Percentiles rank a stretch among this genome's conserved stretches.
Conservation (phyloP, 176 grass and related monocot species). For the Hsuehochloa calcarea region DNA sequence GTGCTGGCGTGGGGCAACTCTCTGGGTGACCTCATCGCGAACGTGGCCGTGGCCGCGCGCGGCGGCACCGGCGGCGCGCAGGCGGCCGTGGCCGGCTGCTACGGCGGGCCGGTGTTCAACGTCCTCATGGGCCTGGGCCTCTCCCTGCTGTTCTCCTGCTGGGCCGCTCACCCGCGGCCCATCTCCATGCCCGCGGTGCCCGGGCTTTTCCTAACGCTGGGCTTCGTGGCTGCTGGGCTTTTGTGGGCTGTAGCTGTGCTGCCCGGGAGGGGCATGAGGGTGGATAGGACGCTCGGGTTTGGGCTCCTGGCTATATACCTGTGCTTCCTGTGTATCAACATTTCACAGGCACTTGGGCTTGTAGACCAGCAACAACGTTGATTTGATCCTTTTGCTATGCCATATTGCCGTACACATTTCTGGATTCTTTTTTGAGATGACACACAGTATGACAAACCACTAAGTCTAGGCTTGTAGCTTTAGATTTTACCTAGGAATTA, state of each 20-base stretch:
- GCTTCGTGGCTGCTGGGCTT: constrained; percentile 35
- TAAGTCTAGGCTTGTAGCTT: no score
- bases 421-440: neutral
- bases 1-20: constrained; percentile 85
- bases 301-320: constrained; percentile 60
- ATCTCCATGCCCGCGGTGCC: constrained; percentile 32
- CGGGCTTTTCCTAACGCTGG: constrained; percentile 38
- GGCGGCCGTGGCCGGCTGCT: constrained; percentile 57
- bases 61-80: constrained; percentile 38
- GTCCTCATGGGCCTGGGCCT: constrained; percentile 58
- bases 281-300: constrained; percentile 45
- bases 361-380: no score
- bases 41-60: constrained; percentile 49
- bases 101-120: constrained; percentile 71
- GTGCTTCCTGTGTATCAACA: constrained; percentile 52
- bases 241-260: constrained; percentile 53
- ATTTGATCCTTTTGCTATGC: no score
- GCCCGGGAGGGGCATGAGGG: constrained; percentile 49
- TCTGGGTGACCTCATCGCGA: constrained; percentile 57
- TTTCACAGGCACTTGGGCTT: no score
- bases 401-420: neutral
- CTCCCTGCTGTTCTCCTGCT: constrained; percentile 44
- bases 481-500: no score
- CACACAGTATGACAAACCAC: no score
- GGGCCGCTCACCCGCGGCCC: constrained; percentile 25